Base-by-base conservation (phyloP, 2,329 filamentous ascomycete genomes). In the Fusarium sp. region DNA sequence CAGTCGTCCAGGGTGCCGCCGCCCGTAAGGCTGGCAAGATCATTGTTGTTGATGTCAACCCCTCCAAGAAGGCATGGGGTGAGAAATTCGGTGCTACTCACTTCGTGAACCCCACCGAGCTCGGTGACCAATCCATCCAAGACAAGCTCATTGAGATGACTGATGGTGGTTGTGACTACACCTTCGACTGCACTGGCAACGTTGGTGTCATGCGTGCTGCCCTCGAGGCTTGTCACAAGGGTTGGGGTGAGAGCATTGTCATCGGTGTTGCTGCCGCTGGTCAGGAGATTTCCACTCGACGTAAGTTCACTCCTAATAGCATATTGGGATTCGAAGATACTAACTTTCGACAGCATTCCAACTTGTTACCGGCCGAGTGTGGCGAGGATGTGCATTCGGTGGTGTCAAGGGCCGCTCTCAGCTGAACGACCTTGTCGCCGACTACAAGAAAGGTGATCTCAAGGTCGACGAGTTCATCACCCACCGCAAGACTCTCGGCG, bases 391-490 rank as follows among this genome's bases (percentile, higher is more conserved):
- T 82, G 96, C 96, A 23, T 99, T 99, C 80, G 96, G 96, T 77
- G 96, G 96, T 79, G 95, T 99, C 88, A 99, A 98, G 89, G 96
- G 96, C 77, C 95, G 96, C 80, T 92, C 93, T 38, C 96, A 99
- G 86, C 90, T 99, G 75, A 93, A 93, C 53, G 91, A 89, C 67
- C 91, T 99, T 44, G 95, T 99, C 30, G 86, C 91, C 76, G 96
- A 98, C 84, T 99, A 99, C 86, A 88, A 97, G 83, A 89, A 89
- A 60, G 95, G 95, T 78, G 90, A 93, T 81, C 92, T 99, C 81
- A 98, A 98, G 91, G 96, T 98, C 50, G 96, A 98, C 82, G 96
- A 99, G 87, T 98, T 98, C 87, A 98, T 99, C 86, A 99, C 96
- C 37, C 96, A 99, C 87, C 91, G 95, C 78, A 94, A 97, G 86